These are phyloP conservation scores for Sugiyamaella marilandica DNA, from an alignment of 805 yeast species.

Conservation along the genomic window DNA sequence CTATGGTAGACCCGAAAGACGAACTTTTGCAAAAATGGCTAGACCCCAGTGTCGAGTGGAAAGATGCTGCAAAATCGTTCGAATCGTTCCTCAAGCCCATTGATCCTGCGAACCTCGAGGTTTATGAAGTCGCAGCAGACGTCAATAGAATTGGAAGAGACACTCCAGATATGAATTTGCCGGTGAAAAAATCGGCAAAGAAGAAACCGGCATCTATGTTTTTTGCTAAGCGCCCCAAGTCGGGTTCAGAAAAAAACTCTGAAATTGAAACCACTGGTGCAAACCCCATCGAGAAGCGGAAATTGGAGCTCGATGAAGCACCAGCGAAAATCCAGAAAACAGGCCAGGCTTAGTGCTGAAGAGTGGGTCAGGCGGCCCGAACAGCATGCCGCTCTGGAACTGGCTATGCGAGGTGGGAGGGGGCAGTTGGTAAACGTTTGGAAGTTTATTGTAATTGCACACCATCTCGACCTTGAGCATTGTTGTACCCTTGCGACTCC, in stretches of 20 bases:
- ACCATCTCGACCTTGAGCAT: background rate
- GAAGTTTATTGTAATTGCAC: background rate
- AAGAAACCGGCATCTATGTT: slow-evolving; percentile 2
- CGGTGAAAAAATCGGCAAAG: slow-evolving; percentile 16
- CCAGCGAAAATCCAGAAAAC: background rate
- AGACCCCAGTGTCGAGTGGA: slow-evolving; percentile 32
- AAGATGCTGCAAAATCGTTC: slow-evolving; percentile 32
- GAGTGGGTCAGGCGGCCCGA: background rate
- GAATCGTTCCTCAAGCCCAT: slow-evolving; percentile 39
- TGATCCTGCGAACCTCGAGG: slow-evolving; percentile 38
- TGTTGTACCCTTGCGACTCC: background rate
- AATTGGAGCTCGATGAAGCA: background rate
- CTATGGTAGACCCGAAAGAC: slow-evolving; percentile 51
- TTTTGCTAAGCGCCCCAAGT: background rate
- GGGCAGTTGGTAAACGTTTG: too few species aligned
- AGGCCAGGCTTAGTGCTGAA: background rate
- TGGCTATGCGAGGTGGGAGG: too few species aligned
- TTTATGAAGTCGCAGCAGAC: slow-evolving; percentile 52
- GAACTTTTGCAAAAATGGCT: slow-evolving; percentile 64
- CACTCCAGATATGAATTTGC: slow-evolving; percentile 38
- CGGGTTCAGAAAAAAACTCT: background rate
- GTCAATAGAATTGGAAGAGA: slow-evolving; percentile 61
- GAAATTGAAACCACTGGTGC: background rate
- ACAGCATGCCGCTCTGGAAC: too few species aligned
- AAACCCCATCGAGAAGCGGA: background rate